Conservation (phyloP, 192 early-diverging fungal genomes). For the Entophlyctis helioformis region DNA sequence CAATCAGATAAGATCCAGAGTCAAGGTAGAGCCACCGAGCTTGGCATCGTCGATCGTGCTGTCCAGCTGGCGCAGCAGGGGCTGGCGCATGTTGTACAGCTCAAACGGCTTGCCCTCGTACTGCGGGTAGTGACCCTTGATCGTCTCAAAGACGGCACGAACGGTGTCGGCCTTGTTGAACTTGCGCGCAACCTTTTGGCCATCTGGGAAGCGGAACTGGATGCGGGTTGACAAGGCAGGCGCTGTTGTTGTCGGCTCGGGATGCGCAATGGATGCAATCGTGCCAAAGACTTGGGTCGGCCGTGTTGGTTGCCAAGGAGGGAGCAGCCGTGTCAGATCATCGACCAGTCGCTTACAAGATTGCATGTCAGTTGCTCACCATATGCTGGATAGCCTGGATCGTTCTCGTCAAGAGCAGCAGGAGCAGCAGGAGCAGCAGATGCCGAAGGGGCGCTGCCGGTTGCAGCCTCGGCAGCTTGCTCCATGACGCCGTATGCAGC, state of each 20-base stretch:
- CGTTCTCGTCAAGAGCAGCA: conserved; percentile 7
- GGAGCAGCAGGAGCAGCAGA: conserved; percentile 5
- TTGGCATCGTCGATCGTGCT: conserved; percentile 61
- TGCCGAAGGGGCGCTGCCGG: too few species aligned
- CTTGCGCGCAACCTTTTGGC: conserved; percentile 59
- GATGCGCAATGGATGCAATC: conserved; percentile 5
- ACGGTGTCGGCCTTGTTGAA: conserved; percentile 68
- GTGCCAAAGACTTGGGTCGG: conserved; percentile 8
- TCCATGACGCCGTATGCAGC: too few species aligned
- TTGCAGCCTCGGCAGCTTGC: too few species aligned
- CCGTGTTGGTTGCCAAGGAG: conserved; percentile 7
- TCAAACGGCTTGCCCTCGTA: conserved; percentile 50
- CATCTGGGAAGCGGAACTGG: conserved; percentile 77
- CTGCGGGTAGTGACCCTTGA: conserved; percentile 62
- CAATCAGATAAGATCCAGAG: too few species aligned
- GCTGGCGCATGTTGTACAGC: conserved; percentile 51
- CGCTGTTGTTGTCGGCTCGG: conserved; percentile 32
- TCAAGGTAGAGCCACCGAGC: too few species aligned
- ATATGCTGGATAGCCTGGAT: conserved; percentile 2
- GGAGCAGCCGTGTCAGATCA: too few species aligned
- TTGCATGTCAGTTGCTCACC: not conserved
- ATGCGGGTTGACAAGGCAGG: conserved; percentile 57
- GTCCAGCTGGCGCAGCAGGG: conserved; percentile 49
- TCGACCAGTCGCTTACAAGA: conserved; percentile 3
- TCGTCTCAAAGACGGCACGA: conserved; percentile 64